Evolutionary conservation across 1,139 yeast genomes (phyloP).

Genomic region (Blastobotrys elegans): DNA sequence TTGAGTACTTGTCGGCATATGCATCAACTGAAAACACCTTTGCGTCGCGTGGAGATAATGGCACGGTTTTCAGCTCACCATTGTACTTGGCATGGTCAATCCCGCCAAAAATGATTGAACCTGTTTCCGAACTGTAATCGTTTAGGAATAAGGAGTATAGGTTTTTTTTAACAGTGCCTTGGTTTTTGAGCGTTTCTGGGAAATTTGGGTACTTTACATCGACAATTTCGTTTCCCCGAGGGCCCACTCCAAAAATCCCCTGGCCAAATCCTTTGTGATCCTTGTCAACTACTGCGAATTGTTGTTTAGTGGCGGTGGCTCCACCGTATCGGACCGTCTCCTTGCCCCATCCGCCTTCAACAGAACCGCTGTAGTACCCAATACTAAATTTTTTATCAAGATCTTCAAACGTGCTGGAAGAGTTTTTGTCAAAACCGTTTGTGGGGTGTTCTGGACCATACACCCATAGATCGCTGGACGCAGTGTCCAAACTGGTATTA

Average conservation of each 20-base stretch:
- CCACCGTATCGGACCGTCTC: constrained; percentile 41
- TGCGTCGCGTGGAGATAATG: constrained; percentile 14
- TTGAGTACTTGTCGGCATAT: neutral
- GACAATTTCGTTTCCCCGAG: constrained; percentile 10
- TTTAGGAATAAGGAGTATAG: constrained; percentile 54
- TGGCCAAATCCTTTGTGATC: constrained; percentile 4
- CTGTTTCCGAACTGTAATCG: constrained; percentile 37
- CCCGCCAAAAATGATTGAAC: constrained; percentile 56
- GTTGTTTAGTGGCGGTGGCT: constrained; percentile 9
- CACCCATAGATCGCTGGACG: constrained; percentile 46
- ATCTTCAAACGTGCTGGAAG: constrained; percentile 12
- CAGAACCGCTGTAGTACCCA: constrained; percentile 27
- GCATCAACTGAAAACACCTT: neutral
- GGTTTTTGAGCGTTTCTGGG: constrained; percentile 19
- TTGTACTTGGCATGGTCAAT: constrained; percentile 50
- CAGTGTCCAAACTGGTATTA: constrained; percentile 43
- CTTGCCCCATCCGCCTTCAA: constrained; percentile 45
- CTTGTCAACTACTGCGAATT: constrained; percentile 13
- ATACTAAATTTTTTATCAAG: constrained; percentile 20
- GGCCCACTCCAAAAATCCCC: constrained; percentile 15
- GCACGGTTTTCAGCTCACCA: constrained; percentile 39
- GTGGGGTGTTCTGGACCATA: constrained; percentile 21
- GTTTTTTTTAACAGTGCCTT: constrained; percentile 37
- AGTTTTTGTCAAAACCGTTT: neutral
- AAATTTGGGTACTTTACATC: constrained; percentile 17